A percentile compares a stretch with the other conserved stretches of the same genome.
Conservation (phyloP, 2,329 filamentous ascomycete species). For the Microascus cirrosus region DNA sequence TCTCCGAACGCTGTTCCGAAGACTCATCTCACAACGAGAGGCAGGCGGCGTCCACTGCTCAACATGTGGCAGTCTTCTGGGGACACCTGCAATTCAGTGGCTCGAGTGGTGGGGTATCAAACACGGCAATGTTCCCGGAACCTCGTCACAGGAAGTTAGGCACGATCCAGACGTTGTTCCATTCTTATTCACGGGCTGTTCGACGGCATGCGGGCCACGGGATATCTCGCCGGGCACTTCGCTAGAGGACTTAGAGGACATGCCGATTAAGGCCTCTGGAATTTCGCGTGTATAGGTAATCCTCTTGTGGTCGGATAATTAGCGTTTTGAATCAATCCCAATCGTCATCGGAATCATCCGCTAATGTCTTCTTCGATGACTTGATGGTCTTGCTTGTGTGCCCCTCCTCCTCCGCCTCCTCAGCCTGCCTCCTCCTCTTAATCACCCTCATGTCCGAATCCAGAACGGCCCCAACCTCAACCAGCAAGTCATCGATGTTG, state of each 20-base stretch:
- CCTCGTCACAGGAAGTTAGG: neutral
- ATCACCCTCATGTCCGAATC: conserved; percentile 68
- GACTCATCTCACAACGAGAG: conserved; percentile 27
- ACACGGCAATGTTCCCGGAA: neutral
- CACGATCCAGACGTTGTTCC: conserved; percentile 7
- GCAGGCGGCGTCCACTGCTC: conserved; percentile 40
- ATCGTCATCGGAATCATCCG: conserved; percentile 44
- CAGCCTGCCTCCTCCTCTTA: conserved; percentile 46
- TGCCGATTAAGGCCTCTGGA: neutral
- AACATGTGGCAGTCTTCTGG: conserved; percentile 33
- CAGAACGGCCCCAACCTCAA: conserved; percentile 71
- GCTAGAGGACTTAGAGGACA: neutral
- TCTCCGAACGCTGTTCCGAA: conserved; percentile 26
- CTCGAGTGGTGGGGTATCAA: conserved; percentile 44
- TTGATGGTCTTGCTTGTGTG: conserved; percentile 34
- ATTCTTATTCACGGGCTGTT: conserved; percentile 8
- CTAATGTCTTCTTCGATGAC: conserved; percentile 31
- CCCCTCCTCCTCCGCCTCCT: conserved; percentile 49
- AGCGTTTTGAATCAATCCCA: conserved; percentile 41
- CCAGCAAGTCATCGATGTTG: conserved; percentile 70
- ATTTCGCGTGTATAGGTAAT: conserved; percentile 4
- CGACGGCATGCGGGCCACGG: conserved; percentile 5
- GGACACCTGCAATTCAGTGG: conserved; percentile 46
- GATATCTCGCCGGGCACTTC: conserved; percentile 1
- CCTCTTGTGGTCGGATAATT: neutral